Evolutionary conservation across 208 protist species (phyloP).

Genomic region (Phytomonas francai): DNA sequence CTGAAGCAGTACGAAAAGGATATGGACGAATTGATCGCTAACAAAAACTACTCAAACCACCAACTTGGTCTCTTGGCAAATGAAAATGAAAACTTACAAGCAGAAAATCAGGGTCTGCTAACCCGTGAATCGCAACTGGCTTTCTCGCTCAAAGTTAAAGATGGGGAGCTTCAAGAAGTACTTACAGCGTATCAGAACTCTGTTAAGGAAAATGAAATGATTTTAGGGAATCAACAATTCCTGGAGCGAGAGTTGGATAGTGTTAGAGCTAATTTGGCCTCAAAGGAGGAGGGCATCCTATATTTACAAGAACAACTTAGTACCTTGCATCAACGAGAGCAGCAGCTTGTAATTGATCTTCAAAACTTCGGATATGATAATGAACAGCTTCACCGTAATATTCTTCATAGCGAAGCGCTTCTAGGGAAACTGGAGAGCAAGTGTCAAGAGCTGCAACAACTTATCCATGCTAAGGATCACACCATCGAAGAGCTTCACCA

Average conservation of each 20-base stretch:
- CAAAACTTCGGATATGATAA: conserved; percentile 81
- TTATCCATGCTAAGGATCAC: conserved; percentile 43
- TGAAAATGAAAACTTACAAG: conserved; percentile 63
- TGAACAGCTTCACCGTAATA: conserved; percentile 51
- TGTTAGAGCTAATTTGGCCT: conserved; percentile 44
- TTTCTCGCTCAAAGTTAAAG: conserved; percentile 65
- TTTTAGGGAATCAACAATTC: conserved; percentile 36
- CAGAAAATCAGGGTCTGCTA: conserved; percentile 41
- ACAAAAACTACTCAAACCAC: conserved; percentile 67
- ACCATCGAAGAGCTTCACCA: conserved; percentile 70
- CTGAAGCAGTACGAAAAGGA: conserved; percentile 68
- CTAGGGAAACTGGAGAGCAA: conserved; percentile 29
- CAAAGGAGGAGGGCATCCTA: conserved; percentile 64
- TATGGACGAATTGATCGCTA: conserved; percentile 56
- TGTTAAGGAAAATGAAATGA: conserved; percentile 48
- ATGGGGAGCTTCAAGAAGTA: conserved; percentile 68
- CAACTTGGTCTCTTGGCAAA: conserved; percentile 50
- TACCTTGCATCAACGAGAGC: conserved; percentile 60
- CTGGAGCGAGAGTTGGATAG: conserved; percentile 71
- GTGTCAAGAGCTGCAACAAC: conserved; percentile 41
- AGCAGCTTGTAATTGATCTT: conserved; percentile 71
- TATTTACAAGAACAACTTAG: conserved; percentile 71
- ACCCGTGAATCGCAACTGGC: conserved; percentile 41
- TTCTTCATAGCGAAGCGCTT: conserved; percentile 39
- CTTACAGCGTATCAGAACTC: conserved; percentile 64